Percentiles rank a stretch among this genome's conserved stretches.
phyloP scores from a whole-genome alignment of 495 filamentous ascomycete species.

The Oidiodendron maius region DNA sequence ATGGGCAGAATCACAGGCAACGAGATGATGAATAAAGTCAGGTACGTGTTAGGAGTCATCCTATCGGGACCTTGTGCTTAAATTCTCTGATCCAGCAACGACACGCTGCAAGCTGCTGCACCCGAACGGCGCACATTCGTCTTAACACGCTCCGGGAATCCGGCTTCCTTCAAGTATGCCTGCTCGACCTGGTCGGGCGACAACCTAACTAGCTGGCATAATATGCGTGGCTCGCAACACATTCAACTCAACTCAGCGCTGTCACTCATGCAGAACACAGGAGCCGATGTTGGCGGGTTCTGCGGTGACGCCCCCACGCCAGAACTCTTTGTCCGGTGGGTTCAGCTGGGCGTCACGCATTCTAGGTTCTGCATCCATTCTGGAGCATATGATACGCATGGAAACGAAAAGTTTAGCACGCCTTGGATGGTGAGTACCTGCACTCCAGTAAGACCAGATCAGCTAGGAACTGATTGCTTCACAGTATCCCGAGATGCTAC shows the following conservation, averaged over 20 bases:
- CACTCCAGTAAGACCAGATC: background rate
- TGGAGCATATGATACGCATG: background rate
- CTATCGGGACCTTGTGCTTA: background rate
- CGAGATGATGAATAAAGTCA: background rate
- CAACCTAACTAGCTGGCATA: background rate
- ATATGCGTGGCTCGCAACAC: background rate
- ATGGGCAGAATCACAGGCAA: background rate
- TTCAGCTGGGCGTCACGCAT: background rate
- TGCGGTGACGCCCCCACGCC: background rate
- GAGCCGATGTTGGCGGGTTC: background rate
- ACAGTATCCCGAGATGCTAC: background rate
- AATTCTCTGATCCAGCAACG: background rate
- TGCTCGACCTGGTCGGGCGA: background rate
- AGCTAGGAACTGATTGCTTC: background rate
- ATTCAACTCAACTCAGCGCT: background rate
- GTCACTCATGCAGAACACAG: background rate
- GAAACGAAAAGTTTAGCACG: background rate
- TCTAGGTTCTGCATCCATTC: background rate
- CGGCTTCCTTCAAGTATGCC: background rate
- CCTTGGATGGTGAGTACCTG: background rate
- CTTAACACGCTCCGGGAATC: background rate
- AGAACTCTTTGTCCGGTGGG: background rate
- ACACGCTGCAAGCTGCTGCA: background rate
- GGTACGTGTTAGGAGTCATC: background rate
- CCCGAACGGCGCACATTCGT: background rate